These are phyloP conservation scores for Penicillium lividum DNA, from an alignment of 495 filamentous ascomycete species.

Conservation along the genomic window DNA sequence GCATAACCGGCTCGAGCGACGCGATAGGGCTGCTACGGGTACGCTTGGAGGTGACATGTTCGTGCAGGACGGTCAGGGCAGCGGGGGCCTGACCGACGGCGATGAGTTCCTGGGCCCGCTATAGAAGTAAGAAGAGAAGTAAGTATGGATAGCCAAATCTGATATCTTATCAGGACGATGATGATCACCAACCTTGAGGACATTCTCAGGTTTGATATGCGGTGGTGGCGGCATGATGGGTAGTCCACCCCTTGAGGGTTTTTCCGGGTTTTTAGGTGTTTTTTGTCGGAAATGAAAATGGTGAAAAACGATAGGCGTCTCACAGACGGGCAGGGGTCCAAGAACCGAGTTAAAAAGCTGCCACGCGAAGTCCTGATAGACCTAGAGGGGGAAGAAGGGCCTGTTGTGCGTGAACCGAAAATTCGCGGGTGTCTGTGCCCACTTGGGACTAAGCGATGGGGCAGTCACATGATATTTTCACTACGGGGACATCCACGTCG, in stretches of 20 bases:
- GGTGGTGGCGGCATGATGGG: constrained; percentile 90
- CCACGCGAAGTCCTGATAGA: constrained; percentile 44
- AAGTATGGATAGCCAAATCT: constrained; percentile 5
- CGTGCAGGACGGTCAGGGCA: constrained; percentile 92
- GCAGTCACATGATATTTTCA: constrained; percentile 30
- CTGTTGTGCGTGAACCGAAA: constrained; percentile 48
- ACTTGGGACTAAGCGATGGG: constrained; percentile 46
- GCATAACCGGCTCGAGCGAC: constrained; percentile 96
- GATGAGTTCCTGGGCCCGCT: constrained; percentile 96
- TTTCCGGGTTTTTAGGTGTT: constrained; percentile 6
- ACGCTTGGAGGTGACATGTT: constrained; percentile 97
- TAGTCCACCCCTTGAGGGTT: constrained; percentile 31
- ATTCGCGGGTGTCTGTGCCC: constrained; percentile 36
- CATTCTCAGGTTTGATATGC: constrained; percentile 97
- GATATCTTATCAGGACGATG: constrained; percentile 8
- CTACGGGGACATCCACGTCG: background rate
- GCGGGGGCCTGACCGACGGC: constrained; percentile 91
- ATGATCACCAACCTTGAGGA: constrained; percentile 70
- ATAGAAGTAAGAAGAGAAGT: constrained; percentile 9
- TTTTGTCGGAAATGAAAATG: constrained; percentile 2
- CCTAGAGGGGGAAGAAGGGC: constrained; percentile 33
- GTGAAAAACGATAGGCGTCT: constrained; percentile 15
- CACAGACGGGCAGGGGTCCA: constrained; percentile 28
- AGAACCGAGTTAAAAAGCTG: constrained; percentile 35
- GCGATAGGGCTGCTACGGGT: constrained; percentile 96